Base-by-base conservation (phyloP, 352 stramenopile species). In the Phytophthora nicotianae region DNA sequence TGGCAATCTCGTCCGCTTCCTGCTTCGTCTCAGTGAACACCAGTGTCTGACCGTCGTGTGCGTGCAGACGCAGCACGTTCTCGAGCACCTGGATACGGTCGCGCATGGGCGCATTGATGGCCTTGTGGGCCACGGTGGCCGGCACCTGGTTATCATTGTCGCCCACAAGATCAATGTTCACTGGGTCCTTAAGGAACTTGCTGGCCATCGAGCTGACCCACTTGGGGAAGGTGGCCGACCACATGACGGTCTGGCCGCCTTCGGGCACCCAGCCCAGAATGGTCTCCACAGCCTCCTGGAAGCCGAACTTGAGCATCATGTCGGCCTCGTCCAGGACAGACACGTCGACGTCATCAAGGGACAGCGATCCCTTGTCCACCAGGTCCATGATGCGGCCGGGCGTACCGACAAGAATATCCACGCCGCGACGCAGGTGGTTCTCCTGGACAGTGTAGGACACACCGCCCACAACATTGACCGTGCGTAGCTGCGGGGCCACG, bases 291-390 rank as follows among this genome's bases (percentile, higher is more conserved):
- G 98, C 95, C 48, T 99, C 97, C 49, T 98, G 93, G 75, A 99
- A 99, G 32, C 97, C 97, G 81, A 99, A 98, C 80, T 98, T 98
- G 47, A 99, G 86, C 96, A 99, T 99, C 89, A 98, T 97, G 72
- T 99, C 96, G 24, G 96, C 96, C 74, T 99, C 96, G 57, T 99
- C 96, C 23, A 99, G 81, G 26, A 99, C 92, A 5, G 96, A 78
- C 47, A 96, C 91, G 46, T 95, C 78, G 9, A 98, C 81, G 7
- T 83, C 54, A n/a, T 88, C 89, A 5, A 99, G 81, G 59, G 92
- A 80, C 2, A 99, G 77, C 37, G 86, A 92, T 32, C 91, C 92
- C 65, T 97, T 97, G 57, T 98, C 69, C 23, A 99, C 81, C 65
- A 98, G 80, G 77, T 99, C 96, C 73, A 98, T 98, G 46, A 99